Evolutionary conservation across 2,329 filamentous ascomycete genomes (phyloP), one percentile per base, ranked within the genome.

Genomic region (Pestalotiopsis sp.): DNA sequence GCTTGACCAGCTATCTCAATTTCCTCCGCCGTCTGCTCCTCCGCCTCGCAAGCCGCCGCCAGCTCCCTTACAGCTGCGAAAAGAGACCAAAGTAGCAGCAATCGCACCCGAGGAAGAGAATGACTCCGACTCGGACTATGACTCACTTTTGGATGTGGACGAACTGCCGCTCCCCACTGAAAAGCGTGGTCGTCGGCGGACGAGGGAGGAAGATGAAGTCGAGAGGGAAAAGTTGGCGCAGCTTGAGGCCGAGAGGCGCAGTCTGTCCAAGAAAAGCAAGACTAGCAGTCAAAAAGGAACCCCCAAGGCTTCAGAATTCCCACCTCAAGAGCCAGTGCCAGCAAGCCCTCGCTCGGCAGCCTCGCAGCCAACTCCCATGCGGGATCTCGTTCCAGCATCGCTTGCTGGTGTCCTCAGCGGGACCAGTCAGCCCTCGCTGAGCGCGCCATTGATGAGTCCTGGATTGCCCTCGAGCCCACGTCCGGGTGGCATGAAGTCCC

Each of bases 151-250:
- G 13, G 91, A 93, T 70, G 89, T 91, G 3, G 87, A 91, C 59
- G 90, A 92, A 71, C 83, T 91, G 64, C 83, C 86, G 0, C 78
- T 81, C 5, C 81, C 86, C 45, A n/a, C 57, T 14, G 83, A 87
- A 13, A 83, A 89, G 66, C 88, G 95, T 70, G 95, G 94, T 9
- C 88, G 94, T 69, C 87, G 93, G 73, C 93, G 92, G 79, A 97
- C 94, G 2, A 88, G 95, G 66, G 94, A 95, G 78, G 93, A 97
- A 70, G 95, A 98, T 75, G 94, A 98, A 73, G 86, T 87, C 67
- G 88, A 93, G 67, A 89, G 95, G 62, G 93, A 95, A 76, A 84
- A 89, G 14, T 79, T 90, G n/a, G 89, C 87, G 1, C 78, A 87
- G 61, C 86, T 90, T 75, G 90, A 94, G 74, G 88, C 91, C 13